A percentile compares a stretch with the other conserved stretches of the same genome.
phyloP scores from a whole-genome alignment of 176 grass and related monocot species.

The Saccharum spontaneum region DNA sequence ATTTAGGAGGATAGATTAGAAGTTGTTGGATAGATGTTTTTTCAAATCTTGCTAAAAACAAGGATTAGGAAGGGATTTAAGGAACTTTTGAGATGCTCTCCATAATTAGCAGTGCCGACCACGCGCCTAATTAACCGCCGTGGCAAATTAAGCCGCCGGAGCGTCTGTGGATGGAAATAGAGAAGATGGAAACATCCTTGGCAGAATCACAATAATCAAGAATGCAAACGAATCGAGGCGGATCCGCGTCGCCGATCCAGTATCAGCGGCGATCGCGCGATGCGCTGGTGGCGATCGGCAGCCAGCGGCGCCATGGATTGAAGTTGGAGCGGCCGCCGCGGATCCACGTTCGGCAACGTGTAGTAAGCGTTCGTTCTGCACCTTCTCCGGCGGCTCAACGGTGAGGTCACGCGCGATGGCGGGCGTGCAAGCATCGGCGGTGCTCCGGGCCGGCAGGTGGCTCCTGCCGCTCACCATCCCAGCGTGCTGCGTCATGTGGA shows the following conservation, averaged over 20 bases:
- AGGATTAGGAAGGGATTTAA: too few species aligned
- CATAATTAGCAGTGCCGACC: neutral
- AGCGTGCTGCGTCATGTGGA: constrained; percentile 35
- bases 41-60: too few species aligned
- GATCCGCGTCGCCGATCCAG: neutral
- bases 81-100: neutral
- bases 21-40: too few species aligned
- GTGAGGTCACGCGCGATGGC: constrained; percentile 19
- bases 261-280: neutral
- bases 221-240: constrained; percentile 6
- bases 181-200: neutral
- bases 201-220: neutral
- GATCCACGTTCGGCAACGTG: neutral
- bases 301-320: neutral
- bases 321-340: neutral
- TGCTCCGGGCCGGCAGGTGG: constrained; percentile 17
- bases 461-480: constrained; percentile 32
- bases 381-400: neutral
- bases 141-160: neutral
- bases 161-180: neutral
- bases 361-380: neutral
- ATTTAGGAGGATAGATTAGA: too few species aligned
- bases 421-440: constrained; percentile 4
- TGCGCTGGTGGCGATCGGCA: neutral
- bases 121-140: neutral